Percentiles rank a stretch among this genome's conserved stretches.
These are phyloP conservation scores for Neofusicoccum laricinum DNA, from an alignment of 2,329 filamentous ascomycete species.

Conservation along the genomic window DNA sequence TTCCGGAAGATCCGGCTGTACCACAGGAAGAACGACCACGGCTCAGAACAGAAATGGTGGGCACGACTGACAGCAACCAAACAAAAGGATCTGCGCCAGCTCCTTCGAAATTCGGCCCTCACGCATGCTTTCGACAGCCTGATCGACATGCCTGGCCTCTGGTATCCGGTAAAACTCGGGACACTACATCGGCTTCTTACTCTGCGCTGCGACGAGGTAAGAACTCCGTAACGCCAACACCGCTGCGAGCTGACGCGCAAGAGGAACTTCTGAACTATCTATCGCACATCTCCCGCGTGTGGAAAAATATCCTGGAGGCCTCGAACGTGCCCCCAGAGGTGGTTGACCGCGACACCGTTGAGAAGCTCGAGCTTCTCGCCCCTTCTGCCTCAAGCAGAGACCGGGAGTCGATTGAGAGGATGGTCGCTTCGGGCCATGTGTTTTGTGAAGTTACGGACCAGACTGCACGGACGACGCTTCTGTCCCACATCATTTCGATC, in stretches of 20 bases:
- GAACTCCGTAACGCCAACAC: background rate
- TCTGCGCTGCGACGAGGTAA: conserved; percentile 24
- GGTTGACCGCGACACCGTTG: conserved; percentile 18
- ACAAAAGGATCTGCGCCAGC: conserved; percentile 21
- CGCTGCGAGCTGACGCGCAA: background rate
- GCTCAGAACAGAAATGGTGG: conserved; percentile 21
- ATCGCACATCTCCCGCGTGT: conserved; percentile 13
- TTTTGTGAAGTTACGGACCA: conserved; percentile 3
- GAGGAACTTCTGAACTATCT: conserved; percentile 18
- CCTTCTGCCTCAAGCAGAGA: conserved; percentile 16
- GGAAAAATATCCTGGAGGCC: background rate
- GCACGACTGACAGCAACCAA: conserved; percentile 19
- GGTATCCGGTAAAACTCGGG: conserved; percentile 22
- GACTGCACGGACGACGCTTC: background rate
- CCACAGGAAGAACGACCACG: conserved; percentile 14
- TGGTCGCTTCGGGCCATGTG: conserved; percentile 2
- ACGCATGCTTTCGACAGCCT: conserved; percentile 20
- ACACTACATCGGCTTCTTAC: conserved; percentile 23
- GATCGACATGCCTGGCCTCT: conserved; percentile 23
- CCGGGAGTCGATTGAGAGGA: background rate
- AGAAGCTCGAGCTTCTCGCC: conserved; percentile 18
- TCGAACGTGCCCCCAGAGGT: background rate
- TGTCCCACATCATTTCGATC: background rate
- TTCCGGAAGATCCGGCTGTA: conserved; percentile 25
- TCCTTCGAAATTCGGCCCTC: conserved; percentile 20